Evolutionary conservation across 345 rosid genomes (phyloP).

Genomic region (Mangifera indica): DNA sequence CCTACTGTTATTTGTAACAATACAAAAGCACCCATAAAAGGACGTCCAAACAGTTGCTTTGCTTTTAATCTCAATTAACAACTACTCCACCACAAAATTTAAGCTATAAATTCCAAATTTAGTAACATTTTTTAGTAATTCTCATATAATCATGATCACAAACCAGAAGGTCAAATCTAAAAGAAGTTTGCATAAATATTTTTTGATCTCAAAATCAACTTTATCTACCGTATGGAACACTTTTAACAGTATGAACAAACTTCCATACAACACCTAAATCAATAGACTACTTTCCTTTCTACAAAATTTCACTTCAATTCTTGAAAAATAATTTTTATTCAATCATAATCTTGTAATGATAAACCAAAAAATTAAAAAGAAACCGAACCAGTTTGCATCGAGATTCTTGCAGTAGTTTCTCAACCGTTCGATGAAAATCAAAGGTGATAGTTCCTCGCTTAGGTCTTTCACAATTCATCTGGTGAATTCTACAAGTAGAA

Average conservation of each 20-base stretch:
- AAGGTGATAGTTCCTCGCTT: constrained; percentile 46
- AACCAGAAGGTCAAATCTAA: neutral
- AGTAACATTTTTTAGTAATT: neutral
- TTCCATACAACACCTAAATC: neutral
- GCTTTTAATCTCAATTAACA: neutral
- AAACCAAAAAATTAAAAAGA: neutral
- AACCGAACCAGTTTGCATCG: constrained; percentile 49
- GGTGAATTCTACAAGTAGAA: constrained; percentile 51
- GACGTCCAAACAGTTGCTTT: neutral
- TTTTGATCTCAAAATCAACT: neutral
- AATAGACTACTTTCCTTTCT: neutral
- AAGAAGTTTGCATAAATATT: neutral
- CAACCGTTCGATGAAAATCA: constrained; percentile 50
- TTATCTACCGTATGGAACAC: neutral
- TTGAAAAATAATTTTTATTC: neutral
- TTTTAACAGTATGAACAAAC: neutral
- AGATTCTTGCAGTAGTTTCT: constrained; percentile 58
- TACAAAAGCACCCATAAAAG: neutral
- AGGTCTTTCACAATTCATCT: constrained; percentile 52
- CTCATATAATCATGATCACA: neutral
- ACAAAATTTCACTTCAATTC: neutral
- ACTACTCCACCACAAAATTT: neutral
- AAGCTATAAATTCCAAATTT: neutral
- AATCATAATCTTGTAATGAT: neutral
- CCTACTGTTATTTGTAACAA: no score